Conservation (phyloP, 2,329 filamentous ascomycete genomes). For the Neoscytalidium dimidiatum region DNA sequence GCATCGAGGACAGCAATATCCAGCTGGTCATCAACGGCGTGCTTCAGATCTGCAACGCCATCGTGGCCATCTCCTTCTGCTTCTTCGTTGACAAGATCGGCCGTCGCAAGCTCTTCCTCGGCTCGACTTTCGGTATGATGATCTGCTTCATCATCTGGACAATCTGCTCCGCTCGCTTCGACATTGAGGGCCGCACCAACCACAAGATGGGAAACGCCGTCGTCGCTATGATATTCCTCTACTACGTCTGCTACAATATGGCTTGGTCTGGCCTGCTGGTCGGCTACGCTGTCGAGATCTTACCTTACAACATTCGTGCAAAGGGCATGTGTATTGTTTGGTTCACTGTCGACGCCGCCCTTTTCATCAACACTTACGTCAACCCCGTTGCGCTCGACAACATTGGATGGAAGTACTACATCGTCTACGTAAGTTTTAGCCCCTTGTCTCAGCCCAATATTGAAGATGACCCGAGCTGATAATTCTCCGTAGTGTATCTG, state of each 20-base stretch:
- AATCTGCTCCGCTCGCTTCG: conserved; percentile 46
- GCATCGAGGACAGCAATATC: conserved; percentile 52
- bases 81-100: conserved; percentile 58
- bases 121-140: conserved; percentile 39
- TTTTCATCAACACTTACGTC: conserved; percentile 63
- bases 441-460: not conserved
- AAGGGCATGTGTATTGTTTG: conserved; percentile 60
- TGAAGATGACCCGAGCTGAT: not conserved
- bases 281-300: conserved; percentile 54
- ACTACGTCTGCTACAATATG: conserved; percentile 55
- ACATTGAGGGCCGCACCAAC: conserved; percentile 4
- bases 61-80: conserved; percentile 59
- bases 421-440: conserved; percentile 55
- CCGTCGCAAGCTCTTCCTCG: conserved; percentile 58
- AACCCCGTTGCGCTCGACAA: conserved; percentile 65
- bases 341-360: conserved; percentile 61
- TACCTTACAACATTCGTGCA: conserved; percentile 52
- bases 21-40: conserved; percentile 52
- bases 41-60: conserved; percentile 61
- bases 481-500: conserved; percentile 38
- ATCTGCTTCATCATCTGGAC: conserved; percentile 39
- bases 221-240: conserved; percentile 55
- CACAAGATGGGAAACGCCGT: conserved; percentile 41
- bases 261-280: conserved; percentile 61
- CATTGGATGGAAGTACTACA: conserved; percentile 63